phyloP scores from a whole-genome alignment of 1,284 basidiomycete species.

The Apiotrichum sp. region DNA sequence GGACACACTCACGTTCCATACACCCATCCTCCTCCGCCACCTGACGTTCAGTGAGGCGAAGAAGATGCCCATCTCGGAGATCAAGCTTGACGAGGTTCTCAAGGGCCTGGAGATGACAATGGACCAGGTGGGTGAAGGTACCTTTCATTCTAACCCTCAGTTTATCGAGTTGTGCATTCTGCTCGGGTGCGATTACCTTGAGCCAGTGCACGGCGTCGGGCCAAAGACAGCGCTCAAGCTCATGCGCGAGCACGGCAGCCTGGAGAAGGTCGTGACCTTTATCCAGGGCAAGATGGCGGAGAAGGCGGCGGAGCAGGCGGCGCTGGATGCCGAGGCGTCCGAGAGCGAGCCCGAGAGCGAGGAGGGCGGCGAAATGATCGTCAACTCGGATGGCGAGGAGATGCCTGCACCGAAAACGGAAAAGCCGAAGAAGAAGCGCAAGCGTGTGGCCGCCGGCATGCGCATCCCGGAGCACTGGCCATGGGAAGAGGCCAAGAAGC shows the following conservation, averaged over 20 bases:
- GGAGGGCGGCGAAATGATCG: slow-evolving; percentile 27
- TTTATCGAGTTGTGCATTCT: slow-evolving; percentile 97
- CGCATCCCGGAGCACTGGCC: slow-evolving; percentile 89
- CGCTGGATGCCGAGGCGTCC: slow-evolving; percentile 22
- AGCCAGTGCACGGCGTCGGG: slow-evolving; percentile 55
- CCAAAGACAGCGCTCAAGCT: slow-evolving; percentile 85
- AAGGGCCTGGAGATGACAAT: slow-evolving; percentile 87
- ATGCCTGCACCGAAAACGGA: slow-evolving; percentile 22
- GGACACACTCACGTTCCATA: slow-evolving; percentile 95
- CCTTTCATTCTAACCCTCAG: slow-evolving; percentile 47
- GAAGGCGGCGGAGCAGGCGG: slow-evolving; percentile 43
- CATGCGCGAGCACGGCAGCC: slow-evolving; percentile 73
- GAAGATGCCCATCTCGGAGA: slow-evolving; percentile 95
- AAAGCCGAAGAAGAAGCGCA: slow-evolving; percentile 37
- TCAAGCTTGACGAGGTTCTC: slow-evolving; percentile 73
- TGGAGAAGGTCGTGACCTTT: slow-evolving; percentile 76
- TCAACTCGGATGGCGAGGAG: slow-evolving; percentile 33
- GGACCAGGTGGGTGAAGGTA: slow-evolving; percentile 60
- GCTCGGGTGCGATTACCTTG: slow-evolving; percentile 94
- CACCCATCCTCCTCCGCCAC: slow-evolving; percentile 88
- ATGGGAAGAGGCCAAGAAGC: slow-evolving; percentile 85
- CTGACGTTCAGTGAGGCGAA: slow-evolving; percentile 98
- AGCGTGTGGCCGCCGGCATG: slow-evolving; percentile 60
- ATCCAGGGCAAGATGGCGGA: slow-evolving; percentile 67
- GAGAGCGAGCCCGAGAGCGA: slow-evolving; percentile 38